These are phyloP conservation scores for Bretziella fagacearum DNA, from an alignment of 2,329 filamentous ascomycete species.

Conservation along the genomic window DNA sequence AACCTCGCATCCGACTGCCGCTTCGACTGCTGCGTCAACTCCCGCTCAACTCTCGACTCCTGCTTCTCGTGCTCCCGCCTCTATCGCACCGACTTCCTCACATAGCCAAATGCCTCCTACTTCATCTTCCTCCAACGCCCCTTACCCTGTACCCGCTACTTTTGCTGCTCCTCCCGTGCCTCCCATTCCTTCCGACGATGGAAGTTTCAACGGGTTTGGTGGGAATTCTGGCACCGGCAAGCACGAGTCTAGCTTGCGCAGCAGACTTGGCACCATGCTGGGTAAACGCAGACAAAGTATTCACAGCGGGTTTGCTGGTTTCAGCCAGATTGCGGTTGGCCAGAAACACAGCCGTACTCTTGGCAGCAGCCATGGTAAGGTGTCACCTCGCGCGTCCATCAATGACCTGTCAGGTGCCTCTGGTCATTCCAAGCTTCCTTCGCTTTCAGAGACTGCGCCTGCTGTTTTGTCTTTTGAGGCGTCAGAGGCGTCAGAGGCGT, in stretches of 20 bases:
- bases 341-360: constrained; percentile 38
- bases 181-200: constrained; percentile 17
- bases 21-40: too few relatives aligned
- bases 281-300: constrained; percentile 49
- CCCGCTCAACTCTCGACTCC: constrained; percentile 11
- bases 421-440: constrained; percentile 30
- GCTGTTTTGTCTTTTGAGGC: constrained; percentile 1
- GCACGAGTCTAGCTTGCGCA: constrained; percentile 16
- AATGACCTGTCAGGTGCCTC: constrained; percentile 38
- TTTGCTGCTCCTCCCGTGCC: constrained; percentile 13
- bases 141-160: constrained; percentile 8
- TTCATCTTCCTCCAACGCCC: constrained; percentile 6
- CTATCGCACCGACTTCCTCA: constrained; percentile 9
- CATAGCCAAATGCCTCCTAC: constrained; percentile 9
- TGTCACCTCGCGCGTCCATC: constrained; percentile 42
- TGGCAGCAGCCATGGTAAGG: constrained; percentile 44
- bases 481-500: not conserved
- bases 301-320: constrained; percentile 44
- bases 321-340: constrained; percentile 35
- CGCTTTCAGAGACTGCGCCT: constrained; percentile 39
- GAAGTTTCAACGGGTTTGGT: constrained; percentile 20
- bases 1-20: constrained; percentile 9
- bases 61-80: constrained; percentile 4
- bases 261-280: constrained; percentile 53
- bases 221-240: constrained; percentile 25